phyloP scores from a whole-genome alignment of 345 rosid genomes.

The Syzygium oleosum region DNA sequence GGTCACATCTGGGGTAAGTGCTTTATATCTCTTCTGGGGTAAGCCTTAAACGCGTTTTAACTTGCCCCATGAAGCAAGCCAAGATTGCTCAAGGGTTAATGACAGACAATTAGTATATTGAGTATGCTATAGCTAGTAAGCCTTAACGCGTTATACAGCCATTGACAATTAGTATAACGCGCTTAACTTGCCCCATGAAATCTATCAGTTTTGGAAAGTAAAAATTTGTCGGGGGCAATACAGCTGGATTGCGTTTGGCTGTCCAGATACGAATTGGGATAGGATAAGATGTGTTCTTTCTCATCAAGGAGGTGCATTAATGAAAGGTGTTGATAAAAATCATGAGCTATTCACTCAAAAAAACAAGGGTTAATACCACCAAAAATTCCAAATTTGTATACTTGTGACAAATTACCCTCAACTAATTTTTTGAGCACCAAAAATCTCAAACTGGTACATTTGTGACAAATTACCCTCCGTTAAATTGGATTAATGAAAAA shows the following conservation, averaged over 20 bases:
- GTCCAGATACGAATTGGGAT: background rate
- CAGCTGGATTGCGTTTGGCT: background rate
- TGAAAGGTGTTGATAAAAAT: background rate
- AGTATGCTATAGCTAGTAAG: too few species aligned
- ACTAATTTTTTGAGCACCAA: too few species aligned
- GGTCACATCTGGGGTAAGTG: background rate
- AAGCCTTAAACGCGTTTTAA: background rate
- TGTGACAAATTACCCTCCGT: too few species aligned
- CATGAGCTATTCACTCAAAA: too few species aligned
- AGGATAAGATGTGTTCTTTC: background rate
- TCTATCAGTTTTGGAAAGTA: background rate
- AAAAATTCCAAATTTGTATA: too few species aligned
- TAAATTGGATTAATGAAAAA: too few species aligned
- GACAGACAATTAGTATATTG: too few species aligned
- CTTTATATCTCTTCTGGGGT: background rate
- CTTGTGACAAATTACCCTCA: too few species aligned
- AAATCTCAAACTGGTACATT: too few species aligned
- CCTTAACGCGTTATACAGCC: background rate
- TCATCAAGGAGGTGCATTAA: background rate
- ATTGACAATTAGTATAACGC: too few species aligned
- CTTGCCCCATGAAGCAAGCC: background rate
- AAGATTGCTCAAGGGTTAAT: too few species aligned
- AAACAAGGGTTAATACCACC: too few species aligned
- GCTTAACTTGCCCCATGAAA: background rate
- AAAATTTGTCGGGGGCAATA: background rate